Percentiles rank a stretch among this genome's conserved stretches.
Evolutionary conservation across 2,329 filamentous ascomycete genomes (phyloP).

Genomic region (Ceratocystis lukuohia): DNA sequence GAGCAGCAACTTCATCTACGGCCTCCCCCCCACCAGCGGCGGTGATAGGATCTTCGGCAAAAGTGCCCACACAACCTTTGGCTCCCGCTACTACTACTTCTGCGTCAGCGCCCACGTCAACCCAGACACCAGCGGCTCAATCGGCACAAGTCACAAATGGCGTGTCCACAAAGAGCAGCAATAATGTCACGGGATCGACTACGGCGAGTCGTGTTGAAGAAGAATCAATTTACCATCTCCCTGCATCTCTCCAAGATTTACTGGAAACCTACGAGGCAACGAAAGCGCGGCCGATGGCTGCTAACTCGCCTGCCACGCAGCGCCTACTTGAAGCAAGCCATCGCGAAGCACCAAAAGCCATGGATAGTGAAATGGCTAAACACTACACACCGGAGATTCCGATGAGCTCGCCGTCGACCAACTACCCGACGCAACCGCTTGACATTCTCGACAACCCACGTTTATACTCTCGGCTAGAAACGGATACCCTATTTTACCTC

Average conservation of each 20-base stretch:
- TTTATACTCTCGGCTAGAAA: slow-evolving; percentile 79
- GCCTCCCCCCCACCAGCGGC: slow-evolving; percentile 1
- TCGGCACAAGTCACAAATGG: slow-evolving; percentile 22
- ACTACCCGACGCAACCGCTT: slow-evolving; percentile 88
- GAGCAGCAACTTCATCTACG: slow-evolving; percentile 44
- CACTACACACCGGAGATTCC: slow-evolving; percentile 75
- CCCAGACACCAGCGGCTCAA: not conserved
- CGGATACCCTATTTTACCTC: slow-evolving; percentile 93
- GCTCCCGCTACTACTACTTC: not conserved
- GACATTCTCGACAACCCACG: slow-evolving; percentile 82
- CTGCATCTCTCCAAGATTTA: slow-evolving; percentile 75
- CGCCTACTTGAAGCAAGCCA: slow-evolving; percentile 66
- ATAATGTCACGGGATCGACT: slow-evolving; percentile 23
- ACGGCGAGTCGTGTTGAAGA: slow-evolving; percentile 33
- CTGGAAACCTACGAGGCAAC: slow-evolving; percentile 81
- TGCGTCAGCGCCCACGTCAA: not conserved
- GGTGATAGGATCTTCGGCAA: not conserved
- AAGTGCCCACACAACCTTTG: not conserved
- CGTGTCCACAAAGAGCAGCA: slow-evolving; percentile 38
- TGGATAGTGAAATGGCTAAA: slow-evolving; percentile 69
- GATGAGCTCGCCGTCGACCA: slow-evolving; percentile 58
- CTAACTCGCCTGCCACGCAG: slow-evolving; percentile 52
- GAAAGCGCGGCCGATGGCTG: slow-evolving; percentile 52
- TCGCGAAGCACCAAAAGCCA: slow-evolving; percentile 55
- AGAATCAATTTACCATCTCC: slow-evolving; percentile 86